phyloP scores from a whole-genome alignment of 305 asterid genomes.

The Withania somnifera region DNA sequence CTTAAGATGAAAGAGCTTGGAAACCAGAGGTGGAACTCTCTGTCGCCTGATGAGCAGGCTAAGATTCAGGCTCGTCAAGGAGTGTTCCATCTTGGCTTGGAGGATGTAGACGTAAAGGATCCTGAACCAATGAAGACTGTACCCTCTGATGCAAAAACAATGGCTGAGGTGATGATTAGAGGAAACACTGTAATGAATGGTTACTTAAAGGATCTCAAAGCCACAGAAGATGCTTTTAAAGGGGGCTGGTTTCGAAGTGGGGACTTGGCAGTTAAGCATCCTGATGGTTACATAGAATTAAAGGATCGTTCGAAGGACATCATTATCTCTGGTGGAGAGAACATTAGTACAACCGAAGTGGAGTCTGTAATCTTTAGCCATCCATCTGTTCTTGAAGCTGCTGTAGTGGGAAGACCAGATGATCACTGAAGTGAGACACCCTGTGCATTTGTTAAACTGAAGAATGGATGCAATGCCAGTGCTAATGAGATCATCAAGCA shows the following conservation, averaged over 20 bases:
- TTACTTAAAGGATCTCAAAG: constrained; percentile 8
- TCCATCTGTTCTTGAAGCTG: constrained; percentile 16
- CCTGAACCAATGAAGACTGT: constrained; percentile 11
- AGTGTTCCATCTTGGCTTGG: constrained; percentile 9
- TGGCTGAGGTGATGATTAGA: constrained; percentile 18
- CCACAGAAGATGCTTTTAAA: constrained; percentile 12
- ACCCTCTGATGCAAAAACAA: constrained; percentile 9
- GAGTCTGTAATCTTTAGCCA: constrained; percentile 9
- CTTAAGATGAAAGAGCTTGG: constrained; percentile 10
- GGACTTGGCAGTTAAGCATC: constrained; percentile 10
- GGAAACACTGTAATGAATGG: constrained; percentile 18
- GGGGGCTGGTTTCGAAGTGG: constrained; percentile 15
- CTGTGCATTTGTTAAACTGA: constrained; percentile 14
- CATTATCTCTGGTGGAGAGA: constrained; percentile 16
- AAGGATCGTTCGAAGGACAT: constrained; percentile 15
- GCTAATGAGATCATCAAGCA: constrained; percentile 7
- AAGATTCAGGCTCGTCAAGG: constrained; percentile 16
- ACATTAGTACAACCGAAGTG: constrained; percentile 11
- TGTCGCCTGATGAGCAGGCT: constrained; percentile 7
- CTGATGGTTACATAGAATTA: constrained; percentile 13
- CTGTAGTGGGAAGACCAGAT: constrained; percentile 14
- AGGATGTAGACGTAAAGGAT: constrained; percentile 10
- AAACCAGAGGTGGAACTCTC: constrained; percentile 13
- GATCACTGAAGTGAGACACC: constrained; percentile 15
- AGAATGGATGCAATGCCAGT: constrained; percentile 2